phyloP scores from a whole-genome alignment of 306 rosid species.

The Acmispon strigosus region DNA sequence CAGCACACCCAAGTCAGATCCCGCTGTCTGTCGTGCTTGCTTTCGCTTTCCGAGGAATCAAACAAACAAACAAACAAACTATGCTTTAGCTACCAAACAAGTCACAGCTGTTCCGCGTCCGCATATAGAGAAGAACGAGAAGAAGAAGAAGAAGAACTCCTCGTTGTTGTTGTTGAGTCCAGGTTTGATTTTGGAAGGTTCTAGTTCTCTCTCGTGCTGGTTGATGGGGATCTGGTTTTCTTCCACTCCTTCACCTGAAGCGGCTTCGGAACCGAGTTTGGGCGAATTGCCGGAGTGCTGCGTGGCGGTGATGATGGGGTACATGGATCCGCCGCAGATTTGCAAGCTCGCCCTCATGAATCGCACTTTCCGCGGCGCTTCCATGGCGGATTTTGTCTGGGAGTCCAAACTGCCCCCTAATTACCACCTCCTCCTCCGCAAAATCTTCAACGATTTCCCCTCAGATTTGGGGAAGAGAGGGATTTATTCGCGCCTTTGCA shows the following conservation, averaged over 20 bases:
- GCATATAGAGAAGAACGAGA: background rate
- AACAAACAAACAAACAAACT: constrained; percentile 9
- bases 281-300: constrained; percentile 85
- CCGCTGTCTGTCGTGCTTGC: constrained; percentile 49
- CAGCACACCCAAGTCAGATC: constrained; percentile 17
- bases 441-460: constrained; percentile 38
- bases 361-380: constrained; percentile 77
- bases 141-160: background rate
- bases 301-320: constrained; percentile 47
- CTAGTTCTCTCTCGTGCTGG: background rate
- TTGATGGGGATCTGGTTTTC: constrained; percentile 21
- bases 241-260: background rate
- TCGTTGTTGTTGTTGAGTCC: too few species aligned
- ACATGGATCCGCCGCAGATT: constrained; percentile 77
- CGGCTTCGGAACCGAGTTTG: constrained; percentile 14
- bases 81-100: background rate
- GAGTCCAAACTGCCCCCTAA: constrained; percentile 79
- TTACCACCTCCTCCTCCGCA: constrained; percentile 30
- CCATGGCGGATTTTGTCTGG: constrained; percentile 89
- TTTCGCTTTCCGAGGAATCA: constrained; percentile 34
- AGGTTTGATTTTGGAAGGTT: background rate
- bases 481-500: constrained; percentile 56
- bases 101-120: background rate
- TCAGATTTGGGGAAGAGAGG: constrained; percentile 51
- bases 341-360: constrained; percentile 61